Conservation (phyloP, 345 rosid genomes). For the Syzygium oleosum region DNA sequence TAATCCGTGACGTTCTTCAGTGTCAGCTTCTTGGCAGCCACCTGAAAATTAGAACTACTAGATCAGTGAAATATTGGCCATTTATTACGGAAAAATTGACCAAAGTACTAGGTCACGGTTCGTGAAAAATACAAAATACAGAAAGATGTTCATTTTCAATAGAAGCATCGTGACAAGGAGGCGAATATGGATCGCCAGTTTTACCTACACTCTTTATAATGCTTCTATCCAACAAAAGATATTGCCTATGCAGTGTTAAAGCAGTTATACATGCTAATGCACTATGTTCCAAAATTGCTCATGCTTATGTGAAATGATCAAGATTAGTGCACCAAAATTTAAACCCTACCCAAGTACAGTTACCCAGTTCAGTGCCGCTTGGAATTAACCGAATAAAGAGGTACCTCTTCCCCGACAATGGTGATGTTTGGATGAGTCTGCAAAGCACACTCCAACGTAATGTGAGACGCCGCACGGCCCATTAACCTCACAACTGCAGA, state of each 20-base stretch:
- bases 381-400: not conserved
- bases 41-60: constrained; percentile 24
- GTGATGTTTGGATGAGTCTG: constrained; percentile 97
- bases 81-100: not conserved
- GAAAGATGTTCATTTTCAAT: not conserved
- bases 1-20: constrained; percentile 84
- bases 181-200: not conserved
- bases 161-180: not conserved
- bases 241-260: not conserved
- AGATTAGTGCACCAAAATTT: not conserved
- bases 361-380: not conserved
- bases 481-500: constrained; percentile 87
- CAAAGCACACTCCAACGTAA: constrained; percentile 93
- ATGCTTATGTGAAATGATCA: not conserved
- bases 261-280: not conserved
- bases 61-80: not conserved
- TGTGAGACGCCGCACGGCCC: constrained; percentile 99
- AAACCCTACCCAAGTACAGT: not conserved
- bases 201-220: not conserved
- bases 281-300: not conserved
- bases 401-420: constrained; percentile 93
- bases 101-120: not conserved
- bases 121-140: not conserved
- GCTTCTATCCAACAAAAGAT: not conserved
- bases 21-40: constrained; percentile 65